Conservation (phyloP, 768 basidiomycete genomes). For the Rhodotorula taiwanensis region DNA sequence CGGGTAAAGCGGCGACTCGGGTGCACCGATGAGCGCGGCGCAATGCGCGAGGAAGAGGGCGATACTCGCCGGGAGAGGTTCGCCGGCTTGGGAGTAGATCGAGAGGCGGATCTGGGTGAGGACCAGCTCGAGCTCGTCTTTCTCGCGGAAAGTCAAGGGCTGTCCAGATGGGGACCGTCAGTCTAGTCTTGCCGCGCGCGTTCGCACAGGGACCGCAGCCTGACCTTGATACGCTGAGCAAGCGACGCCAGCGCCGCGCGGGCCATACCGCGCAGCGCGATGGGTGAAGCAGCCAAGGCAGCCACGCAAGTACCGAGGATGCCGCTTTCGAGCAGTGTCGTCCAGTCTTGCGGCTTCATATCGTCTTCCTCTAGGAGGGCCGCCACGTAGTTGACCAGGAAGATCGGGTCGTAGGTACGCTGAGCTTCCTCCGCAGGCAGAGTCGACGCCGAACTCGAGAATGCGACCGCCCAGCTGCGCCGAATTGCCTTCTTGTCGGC, state of each 20-base stretch:
- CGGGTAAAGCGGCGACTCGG: conserved; percentile 81
- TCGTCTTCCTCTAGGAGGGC: conserved; percentile 57
- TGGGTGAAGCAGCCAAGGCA: conserved; percentile 62
- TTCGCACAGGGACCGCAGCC: conserved; percentile 42
- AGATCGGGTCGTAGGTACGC: conserved; percentile 72
- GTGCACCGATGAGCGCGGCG: conserved; percentile 72
- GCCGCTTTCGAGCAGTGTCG: conserved; percentile 76
- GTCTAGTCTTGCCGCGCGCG: too few species aligned
- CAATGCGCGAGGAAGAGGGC: conserved; percentile 78
- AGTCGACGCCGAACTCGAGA: conserved; percentile 47
- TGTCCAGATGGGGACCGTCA: background rate
- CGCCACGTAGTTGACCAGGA: conserved; percentile 62
- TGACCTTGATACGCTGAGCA: conserved; percentile 59
- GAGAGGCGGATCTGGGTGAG: conserved; percentile 33
- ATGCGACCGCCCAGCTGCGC: conserved; percentile 59
- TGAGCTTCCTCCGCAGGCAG: conserved; percentile 27
- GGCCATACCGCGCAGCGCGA: conserved; percentile 54
- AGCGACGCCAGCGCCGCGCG: conserved; percentile 58
- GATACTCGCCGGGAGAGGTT: conserved; percentile 65
- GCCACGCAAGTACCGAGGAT: conserved; percentile 65
- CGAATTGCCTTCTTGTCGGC: conserved; percentile 55
- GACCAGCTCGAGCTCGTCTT: conserved; percentile 38
- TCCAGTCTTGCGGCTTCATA: conserved; percentile 63
- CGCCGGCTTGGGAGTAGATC: conserved; percentile 20
- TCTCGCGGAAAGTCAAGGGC: conserved; percentile 32